A percentile compares a stretch with the other conserved stretches of the same genome.
Conservation (phyloP, 2,329 filamentous ascomycete genomes). For the Conoideocrella luteorostrata region DNA sequence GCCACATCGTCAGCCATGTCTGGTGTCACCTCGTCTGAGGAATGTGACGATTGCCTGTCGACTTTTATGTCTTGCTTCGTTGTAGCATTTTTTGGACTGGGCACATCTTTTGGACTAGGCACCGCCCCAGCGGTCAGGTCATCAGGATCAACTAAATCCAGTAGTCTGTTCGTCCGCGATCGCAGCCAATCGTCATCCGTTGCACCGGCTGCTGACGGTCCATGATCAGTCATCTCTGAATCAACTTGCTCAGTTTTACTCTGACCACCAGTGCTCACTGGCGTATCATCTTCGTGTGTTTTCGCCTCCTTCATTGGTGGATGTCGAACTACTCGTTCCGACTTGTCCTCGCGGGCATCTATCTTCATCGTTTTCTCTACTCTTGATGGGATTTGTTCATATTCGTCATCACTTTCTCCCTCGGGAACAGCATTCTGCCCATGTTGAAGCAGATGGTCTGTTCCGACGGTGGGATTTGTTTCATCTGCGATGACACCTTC, state of each 20-base stretch:
- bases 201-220: slow-evolving; percentile 32
- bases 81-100: slow-evolving; percentile 6
- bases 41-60: slow-evolving; percentile 17
- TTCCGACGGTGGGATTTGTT: slow-evolving; percentile 16
- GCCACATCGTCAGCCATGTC: slow-evolving; percentile 21
- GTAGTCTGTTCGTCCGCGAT: slow-evolving; percentile 75
- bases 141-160: slow-evolving; percentile 77
- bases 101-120: no score
- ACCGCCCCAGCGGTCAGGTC: slow-evolving; percentile 32
- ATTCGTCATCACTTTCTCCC: slow-evolving; percentile 67
- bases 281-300: slow-evolving; percentile 1
- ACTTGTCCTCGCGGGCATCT: slow-evolving; percentile 14
- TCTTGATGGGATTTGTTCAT: slow-evolving; percentile 58
- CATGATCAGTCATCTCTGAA: slow-evolving; percentile 17
- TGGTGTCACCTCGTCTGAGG: slow-evolving; percentile 18
- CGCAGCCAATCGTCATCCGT: slow-evolving; percentile 89
- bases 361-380: slow-evolving; percentile 38
- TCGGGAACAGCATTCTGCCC: slow-evolving; percentile 36
- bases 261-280: slow-evolving; percentile 6
- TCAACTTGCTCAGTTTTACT: slow-evolving; percentile 13
- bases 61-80: slow-evolving; percentile 14
- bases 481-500: slow-evolving; percentile 28
- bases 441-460: slow-evolving; percentile 13
- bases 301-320: slow-evolving; percentile 10
- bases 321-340: slow-evolving; percentile 5